Evolutionary conservation across 768 basidiomycete genomes (phyloP).

Genomic region (Boletus pseudopeckii): DNA sequence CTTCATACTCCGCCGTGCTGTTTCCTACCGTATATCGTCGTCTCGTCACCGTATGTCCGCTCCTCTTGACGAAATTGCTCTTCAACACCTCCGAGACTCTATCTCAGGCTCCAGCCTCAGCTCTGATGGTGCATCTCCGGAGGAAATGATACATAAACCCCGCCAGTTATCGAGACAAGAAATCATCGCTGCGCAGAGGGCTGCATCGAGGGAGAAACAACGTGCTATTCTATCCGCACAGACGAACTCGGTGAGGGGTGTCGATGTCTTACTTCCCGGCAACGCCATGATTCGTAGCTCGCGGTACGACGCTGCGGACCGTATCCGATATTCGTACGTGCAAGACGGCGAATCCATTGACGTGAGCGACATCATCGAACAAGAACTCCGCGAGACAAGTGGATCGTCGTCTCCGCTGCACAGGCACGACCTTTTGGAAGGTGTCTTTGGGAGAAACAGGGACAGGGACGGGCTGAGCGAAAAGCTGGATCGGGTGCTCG

Average conservation of each 20-base stretch:
- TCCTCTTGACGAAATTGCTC: conserved; percentile 79
- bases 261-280: conserved; percentile 85
- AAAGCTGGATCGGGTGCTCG: conserved; percentile 70
- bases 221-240: conserved; percentile 83
- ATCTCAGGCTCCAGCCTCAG: conserved; percentile 53
- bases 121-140: conserved; percentile 39
- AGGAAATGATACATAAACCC: conserved; percentile 35
- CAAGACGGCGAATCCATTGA: conserved; percentile 91
- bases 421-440: conserved; percentile 64
- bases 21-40: conserved; percentile 66
- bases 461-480: conserved; percentile 64
- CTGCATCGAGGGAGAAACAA: conserved; percentile 80
- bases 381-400: conserved; percentile 69
- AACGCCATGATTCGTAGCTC: conserved; percentile 84
- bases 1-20: conserved; percentile 85
- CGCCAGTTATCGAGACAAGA: conserved; percentile 67
- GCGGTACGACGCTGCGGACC: conserved; percentile 63
- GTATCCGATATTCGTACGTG: conserved; percentile 91
- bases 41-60: conserved; percentile 70
- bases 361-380: conserved; percentile 89
- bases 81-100: conserved; percentile 69
- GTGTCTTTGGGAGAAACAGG: conserved; percentile 54
- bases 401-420: conserved; percentile 22
- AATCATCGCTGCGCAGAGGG: conserved; percentile 91
- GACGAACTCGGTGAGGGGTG: conserved; percentile 78